Base-by-base conservation (phyloP, 2,329 filamentous ascomycete genomes). In the Alternaria ventricosa region DNA sequence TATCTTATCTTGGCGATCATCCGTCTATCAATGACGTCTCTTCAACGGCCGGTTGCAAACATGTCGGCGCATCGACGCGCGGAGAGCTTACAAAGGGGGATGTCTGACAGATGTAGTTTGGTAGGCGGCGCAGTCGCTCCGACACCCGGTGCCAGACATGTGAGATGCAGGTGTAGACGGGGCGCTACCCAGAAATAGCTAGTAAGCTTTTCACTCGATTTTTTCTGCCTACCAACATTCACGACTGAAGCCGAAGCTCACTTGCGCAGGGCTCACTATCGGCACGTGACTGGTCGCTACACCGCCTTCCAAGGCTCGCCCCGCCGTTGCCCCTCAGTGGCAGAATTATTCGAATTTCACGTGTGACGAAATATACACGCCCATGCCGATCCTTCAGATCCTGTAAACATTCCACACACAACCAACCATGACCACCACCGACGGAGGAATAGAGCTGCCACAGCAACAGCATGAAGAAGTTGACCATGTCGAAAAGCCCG, bases 11-110 rank as follows among this genome's bases (percentile, higher is more conserved):
- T 53, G 55, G 45, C 56, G 61, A 61, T 64, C 60, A 60, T 68
- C 64, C 63, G 47, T 41, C 36, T 41, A 63, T 43, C 30, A 46
- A 68, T 71, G 68, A 72, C 60, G 62, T 68, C 69, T 70, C 57
- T 51, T 64, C 53, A 53, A 41, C 36, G 30, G 28, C 49, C 49
- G 49, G 49, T 53, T 41, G 49, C 20, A 53, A 25, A 20, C 3
- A 33, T 53, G 10, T 25, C 49, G 49, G 28, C 28, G 49, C 30
- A 30, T 33, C 12, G 36, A 41, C 36, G 36, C 36, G 36, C 36
- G 36, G 36, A 41, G 36, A 41, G 36, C 15, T 18, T 41, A n/a
- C 36, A 41, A 41, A 41, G 36, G 36, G 36, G 36, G 8, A 41
- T 41, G 36, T 41, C 36, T 41, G 36, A 18, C 36, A 41, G 36